Evolutionary conservation across 2,329 filamentous ascomycete species (phyloP).

Genomic region (Claviceps paspali): DNA sequence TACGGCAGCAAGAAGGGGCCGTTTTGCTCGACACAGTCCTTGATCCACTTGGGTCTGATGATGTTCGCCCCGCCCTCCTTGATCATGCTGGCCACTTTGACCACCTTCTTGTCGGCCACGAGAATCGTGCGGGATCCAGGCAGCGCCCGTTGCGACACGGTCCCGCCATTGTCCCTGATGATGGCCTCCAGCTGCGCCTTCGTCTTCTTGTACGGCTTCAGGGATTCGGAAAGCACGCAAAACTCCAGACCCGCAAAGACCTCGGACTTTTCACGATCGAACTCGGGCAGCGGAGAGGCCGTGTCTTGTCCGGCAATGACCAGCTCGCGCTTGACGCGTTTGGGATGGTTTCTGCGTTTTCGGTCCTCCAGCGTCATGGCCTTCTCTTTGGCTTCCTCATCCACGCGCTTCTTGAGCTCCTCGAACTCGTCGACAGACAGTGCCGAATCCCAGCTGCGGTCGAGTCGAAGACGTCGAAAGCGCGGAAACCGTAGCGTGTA

Average conservation of each 20-base stretch:
- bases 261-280: constrained; percentile 41
- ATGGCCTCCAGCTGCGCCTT: constrained; percentile 69
- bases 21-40: constrained; percentile 57
- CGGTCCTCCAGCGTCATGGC: constrained; percentile 63
- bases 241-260: constrained; percentile 68
- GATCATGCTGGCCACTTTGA: constrained; percentile 72
- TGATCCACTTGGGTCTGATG: constrained; percentile 65
- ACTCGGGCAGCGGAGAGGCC: constrained; percentile 18
- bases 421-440: constrained; percentile 67
- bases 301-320: constrained; percentile 55
- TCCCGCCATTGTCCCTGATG: constrained; percentile 72
- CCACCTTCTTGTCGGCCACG: constrained; percentile 62
- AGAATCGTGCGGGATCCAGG: constrained; percentile 49
- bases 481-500: constrained; percentile 81
- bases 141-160: constrained; percentile 57
- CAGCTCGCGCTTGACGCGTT: constrained; percentile 53
- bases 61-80: constrained; percentile 59
- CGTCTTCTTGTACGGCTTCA: constrained; percentile 52
- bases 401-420: constrained; percentile 50
- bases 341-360: constrained; percentile 33
- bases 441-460: constrained; percentile 71
- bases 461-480: constrained; percentile 66
- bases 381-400: constrained; percentile 58
- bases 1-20: constrained; percentile 46
- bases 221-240: constrained; percentile 66